Conservation (phyloP, 2,329 filamentous ascomycete species). For the Dactylellina drechsleri region DNA sequence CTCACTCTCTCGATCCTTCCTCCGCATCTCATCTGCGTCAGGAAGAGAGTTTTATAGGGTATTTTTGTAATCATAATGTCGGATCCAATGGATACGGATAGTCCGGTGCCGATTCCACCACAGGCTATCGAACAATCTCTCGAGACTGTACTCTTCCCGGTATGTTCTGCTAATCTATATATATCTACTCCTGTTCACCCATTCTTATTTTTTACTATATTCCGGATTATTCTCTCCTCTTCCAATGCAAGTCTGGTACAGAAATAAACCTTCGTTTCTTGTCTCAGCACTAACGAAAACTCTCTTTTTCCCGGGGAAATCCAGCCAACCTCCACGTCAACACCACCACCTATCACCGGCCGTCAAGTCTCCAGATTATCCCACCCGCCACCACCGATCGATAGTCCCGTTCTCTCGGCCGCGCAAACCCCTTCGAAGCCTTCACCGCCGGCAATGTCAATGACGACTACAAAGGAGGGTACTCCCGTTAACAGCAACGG, state of each 20-base stretch:
- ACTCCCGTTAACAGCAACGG: conserved; percentile 15
- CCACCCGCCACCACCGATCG: conserved; percentile 46
- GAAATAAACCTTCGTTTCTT: not conserved
- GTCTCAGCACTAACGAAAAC: not conserved
- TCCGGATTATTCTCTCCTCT: not conserved
- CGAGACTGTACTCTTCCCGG: conserved; percentile 44
- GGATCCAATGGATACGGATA: conserved; percentile 50
- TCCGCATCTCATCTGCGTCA: not conserved
- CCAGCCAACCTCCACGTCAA: conserved; percentile 30
- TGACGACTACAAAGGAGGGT: conserved; percentile 34
- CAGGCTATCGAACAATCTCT: conserved; percentile 41
- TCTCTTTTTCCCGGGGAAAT: not conserved
- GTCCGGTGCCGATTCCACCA: not conserved
- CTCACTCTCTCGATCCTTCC: not conserved
- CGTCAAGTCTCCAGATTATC: conserved; percentile 44
- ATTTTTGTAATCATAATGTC: conserved; percentile 14
- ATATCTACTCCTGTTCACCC: too few species aligned
- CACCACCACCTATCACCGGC: conserved; percentile 16
- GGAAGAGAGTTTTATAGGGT: not conserved
- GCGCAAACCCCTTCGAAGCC: conserved; percentile 48
- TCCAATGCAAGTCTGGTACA: not conserved
- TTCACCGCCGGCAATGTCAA: conserved; percentile 39
- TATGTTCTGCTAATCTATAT: conserved; percentile 2
- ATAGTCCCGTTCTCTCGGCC: conserved; percentile 45
- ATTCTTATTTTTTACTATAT: not conserved